These are phyloP conservation scores for Carex scoparia DNA, from an alignment of 176 grass and related monocot genomes.

Conservation along the genomic window DNA sequence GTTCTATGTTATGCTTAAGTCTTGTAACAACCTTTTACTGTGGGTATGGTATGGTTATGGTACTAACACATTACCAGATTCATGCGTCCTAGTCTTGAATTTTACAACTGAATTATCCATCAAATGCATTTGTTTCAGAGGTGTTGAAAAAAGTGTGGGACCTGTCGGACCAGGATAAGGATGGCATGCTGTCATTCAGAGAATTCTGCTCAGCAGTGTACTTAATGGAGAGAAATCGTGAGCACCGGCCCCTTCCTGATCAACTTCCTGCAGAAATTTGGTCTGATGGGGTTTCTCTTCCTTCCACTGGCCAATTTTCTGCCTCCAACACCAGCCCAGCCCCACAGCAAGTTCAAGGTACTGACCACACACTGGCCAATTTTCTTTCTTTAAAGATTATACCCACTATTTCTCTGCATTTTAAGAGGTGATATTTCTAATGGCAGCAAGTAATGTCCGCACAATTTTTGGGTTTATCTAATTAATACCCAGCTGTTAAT, in stretches of 20 bases:
- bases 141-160: slow-evolving; percentile 97
- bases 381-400: neutral
- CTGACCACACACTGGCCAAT: slow-evolving; percentile 9
- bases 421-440: neutral
- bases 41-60: no score
- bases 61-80: no score
- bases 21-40: no score
- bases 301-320: slow-evolving; percentile 78
- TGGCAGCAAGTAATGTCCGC: neutral
- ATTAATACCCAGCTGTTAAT: neutral
- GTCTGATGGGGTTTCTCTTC: slow-evolving; percentile 76
- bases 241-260: slow-evolving; percentile 71
- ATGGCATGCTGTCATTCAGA: slow-evolving; percentile 85
- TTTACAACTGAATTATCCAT: neutral
- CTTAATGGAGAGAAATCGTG: slow-evolving; percentile 92
- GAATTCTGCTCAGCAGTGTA: slow-evolving; percentile 96
- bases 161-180: slow-evolving; percentile 99
- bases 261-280: slow-evolving; percentile 73
- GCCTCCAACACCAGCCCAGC: slow-evolving; percentile 37
- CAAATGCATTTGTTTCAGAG: slow-evolving; percentile 42
- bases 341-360: slow-evolving; percentile 64
- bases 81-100: neutral
- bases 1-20: neutral
- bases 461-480: neutral
- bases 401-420: neutral